A percentile compares a stretch with the other conserved stretches of the same genome.
phyloP scores from a whole-genome alignment of 495 filamentous ascomycete genomes.

The Xylona heveae region DNA sequence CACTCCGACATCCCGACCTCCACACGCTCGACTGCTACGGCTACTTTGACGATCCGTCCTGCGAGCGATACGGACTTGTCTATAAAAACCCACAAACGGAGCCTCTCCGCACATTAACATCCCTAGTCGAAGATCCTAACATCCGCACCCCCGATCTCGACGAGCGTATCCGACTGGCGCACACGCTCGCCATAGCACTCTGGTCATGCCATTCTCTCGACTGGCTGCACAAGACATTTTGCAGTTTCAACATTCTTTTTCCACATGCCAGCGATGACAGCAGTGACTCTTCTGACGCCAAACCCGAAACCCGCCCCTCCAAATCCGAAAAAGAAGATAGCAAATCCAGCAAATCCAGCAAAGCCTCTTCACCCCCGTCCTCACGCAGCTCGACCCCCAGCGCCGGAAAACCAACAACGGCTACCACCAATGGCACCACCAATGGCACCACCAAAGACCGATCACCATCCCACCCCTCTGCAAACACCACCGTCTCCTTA shows the following conservation, averaged over 20 bases:
- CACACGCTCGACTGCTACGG: conserved; percentile 17
- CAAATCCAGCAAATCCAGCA: too few species aligned
- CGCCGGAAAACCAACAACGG: conserved; percentile 6
- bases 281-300: too few species aligned
- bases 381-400: conserved; percentile 7
- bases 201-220: conserved; percentile 19
- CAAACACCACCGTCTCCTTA: conserved; percentile 9
- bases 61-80: conserved; percentile 13
- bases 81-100: conserved; percentile 8
- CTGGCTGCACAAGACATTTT: conserved; percentile 19
- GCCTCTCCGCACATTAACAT: conserved; percentile 7
- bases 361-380: too few species aligned
- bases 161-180: conserved; percentile 14
- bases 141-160: conserved; percentile 15
- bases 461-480: conserved; percentile 7
- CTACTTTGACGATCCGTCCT: conserved; percentile 15
- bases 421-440: conserved; percentile 8
- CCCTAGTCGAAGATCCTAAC: conserved; percentile 11
- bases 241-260: conserved; percentile 15
- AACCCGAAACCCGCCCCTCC: too few species aligned
- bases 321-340: too few species aligned
- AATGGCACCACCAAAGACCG: conserved; percentile 8
- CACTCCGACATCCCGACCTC: conserved; percentile 16
- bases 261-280: conserved; percentile 10
- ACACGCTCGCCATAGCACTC: conserved; percentile 13